Evolutionary conservation across 1,284 basidiomycete genomes (phyloP).

Genomic region (Veloporphyrellus conicus): DNA sequence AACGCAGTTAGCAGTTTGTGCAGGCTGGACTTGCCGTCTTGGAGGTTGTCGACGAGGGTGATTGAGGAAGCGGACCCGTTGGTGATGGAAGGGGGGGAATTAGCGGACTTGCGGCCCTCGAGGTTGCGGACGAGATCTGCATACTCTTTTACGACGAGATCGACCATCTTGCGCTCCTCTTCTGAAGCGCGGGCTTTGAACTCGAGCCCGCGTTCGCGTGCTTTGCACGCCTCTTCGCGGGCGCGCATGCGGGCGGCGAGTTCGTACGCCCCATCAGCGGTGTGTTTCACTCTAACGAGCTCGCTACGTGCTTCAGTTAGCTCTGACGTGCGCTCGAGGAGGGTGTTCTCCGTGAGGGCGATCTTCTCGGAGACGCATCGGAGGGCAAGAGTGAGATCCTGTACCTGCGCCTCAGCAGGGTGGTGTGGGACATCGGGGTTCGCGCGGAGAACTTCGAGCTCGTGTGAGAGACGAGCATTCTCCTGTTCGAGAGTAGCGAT

Average conservation of each 20-base stretch:
- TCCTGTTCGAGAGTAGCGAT: constrained; percentile 49
- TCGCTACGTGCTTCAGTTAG: constrained; percentile 43
- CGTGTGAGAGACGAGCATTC: constrained; percentile 50
- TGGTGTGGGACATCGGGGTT: constrained; percentile 44
- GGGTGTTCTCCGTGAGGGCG: constrained; percentile 49
- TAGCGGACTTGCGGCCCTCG: constrained; percentile 40
- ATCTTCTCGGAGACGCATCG: constrained; percentile 67
- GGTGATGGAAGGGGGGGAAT: constrained; percentile 1
- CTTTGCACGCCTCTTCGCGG: constrained; percentile 48
- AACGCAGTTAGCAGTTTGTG: constrained; percentile 51
- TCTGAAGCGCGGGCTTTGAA: constrained; percentile 40
- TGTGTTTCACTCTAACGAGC: constrained; percentile 39
- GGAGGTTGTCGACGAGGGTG: constrained; percentile 41
- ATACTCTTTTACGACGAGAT: constrained; percentile 63
- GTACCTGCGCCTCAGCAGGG: constrained; percentile 48
- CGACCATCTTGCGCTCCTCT: constrained; percentile 57
- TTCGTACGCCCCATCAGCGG: constrained; percentile 49
- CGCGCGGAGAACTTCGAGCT: constrained; percentile 50
- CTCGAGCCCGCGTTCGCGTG: constrained; percentile 45
- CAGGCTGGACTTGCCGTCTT: constrained; percentile 46
- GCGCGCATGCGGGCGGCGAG: constrained; percentile 47
- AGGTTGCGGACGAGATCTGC: constrained; percentile 63
- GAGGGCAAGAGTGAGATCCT: constrained; percentile 62
- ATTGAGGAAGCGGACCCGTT: constrained; percentile 22
- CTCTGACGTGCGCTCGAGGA: constrained; percentile 49